Percentiles rank a stretch among this genome's conserved stretches.
phyloP scores from a whole-genome alignment of 768 basidiomycete species.

The Nidularia pulvinata region DNA sequence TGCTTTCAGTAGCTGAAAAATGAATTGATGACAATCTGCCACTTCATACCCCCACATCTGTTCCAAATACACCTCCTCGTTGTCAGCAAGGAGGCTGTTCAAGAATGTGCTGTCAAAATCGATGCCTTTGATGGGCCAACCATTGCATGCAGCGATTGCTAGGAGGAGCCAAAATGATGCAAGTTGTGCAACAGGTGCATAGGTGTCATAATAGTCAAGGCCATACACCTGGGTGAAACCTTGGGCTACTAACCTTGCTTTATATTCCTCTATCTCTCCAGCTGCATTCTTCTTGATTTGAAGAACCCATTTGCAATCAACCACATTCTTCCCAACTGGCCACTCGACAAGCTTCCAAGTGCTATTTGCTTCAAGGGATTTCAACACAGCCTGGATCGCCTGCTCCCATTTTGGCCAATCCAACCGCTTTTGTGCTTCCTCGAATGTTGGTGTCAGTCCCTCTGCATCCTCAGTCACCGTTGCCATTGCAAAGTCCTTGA shows the following conservation, averaged over 20 bases:
- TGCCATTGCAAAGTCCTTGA: background rate
- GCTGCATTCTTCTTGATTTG: slow-evolving; percentile 12
- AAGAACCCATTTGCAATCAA: slow-evolving; percentile 8
- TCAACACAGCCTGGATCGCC: slow-evolving; percentile 6
- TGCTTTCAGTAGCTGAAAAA: no score
- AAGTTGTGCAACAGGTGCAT: slow-evolving; percentile 17
- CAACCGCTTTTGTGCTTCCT: background rate
- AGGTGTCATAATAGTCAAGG: slow-evolving; percentile 28
- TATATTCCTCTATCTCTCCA: slow-evolving; percentile 17
- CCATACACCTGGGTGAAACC: slow-evolving; percentile 34
- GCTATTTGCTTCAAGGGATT: slow-evolving; percentile 3
- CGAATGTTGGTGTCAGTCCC: background rate
- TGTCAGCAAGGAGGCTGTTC: slow-evolving; percentile 8
- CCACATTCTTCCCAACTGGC: slow-evolving; percentile 1
- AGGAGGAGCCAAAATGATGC: slow-evolving; percentile 16
- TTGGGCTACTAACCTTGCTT: slow-evolving; percentile 24
- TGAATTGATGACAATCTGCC: no score
- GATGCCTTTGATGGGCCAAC: slow-evolving; percentile 26
- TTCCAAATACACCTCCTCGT: slow-evolving; percentile 21
- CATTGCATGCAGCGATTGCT: slow-evolving; percentile 24
- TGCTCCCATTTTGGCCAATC: slow-evolving; percentile 7
- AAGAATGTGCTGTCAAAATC: slow-evolving; percentile 28
- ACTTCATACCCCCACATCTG: slow-evolving; percentile 11
- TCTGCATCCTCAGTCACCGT: background rate
- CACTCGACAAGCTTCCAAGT: slow-evolving; percentile 8